Evolutionary conservation across 768 basidiomycete species (phyloP).

Genomic region (Lactarius sanguifluus): DNA sequence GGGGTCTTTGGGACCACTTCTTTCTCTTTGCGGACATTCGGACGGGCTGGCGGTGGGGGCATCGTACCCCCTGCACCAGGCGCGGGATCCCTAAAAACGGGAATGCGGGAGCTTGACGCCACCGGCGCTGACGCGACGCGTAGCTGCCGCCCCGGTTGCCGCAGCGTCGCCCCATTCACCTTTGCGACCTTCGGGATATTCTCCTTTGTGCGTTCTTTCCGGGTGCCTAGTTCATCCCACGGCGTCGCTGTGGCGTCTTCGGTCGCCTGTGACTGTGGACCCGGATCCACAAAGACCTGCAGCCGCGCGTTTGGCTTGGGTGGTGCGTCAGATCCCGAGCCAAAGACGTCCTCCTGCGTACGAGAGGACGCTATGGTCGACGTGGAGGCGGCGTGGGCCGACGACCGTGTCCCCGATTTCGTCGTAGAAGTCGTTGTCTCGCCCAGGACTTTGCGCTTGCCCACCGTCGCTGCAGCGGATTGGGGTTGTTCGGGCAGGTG

Average conservation of each 20-base stretch:
- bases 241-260: slow-evolving; percentile 40
- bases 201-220: slow-evolving; percentile 77
- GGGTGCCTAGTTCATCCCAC: slow-evolving; percentile 75
- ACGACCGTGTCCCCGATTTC: slow-evolving; percentile 26
- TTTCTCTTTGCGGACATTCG: slow-evolving; percentile 36
- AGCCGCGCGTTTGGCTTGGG: slow-evolving; percentile 56
- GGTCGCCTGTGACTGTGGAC: slow-evolving; percentile 46
- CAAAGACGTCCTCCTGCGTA: slow-evolving; percentile 35
- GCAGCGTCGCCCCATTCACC: slow-evolving; percentile 63
- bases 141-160: slow-evolving; percentile 57
- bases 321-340: slow-evolving; percentile 31
- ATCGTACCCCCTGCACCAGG: slow-evolving; percentile 38
- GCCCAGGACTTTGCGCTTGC: slow-evolving; percentile 46
- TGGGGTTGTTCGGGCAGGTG: slow-evolving; percentile 36
- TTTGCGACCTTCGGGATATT: slow-evolving; percentile 71
- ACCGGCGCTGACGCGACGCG: slow-evolving; percentile 47
- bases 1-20: slow-evolving; percentile 39
- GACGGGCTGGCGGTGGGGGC: slow-evolving; percentile 39
- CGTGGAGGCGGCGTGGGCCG: slow-evolving; percentile 33
- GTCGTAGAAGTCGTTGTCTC: slow-evolving; percentile 40
- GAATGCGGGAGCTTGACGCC: slow-evolving; percentile 52
- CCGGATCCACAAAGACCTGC: slow-evolving; percentile 73
- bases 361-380: slow-evolving; percentile 28
- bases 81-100: slow-evolving; percentile 63
- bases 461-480: slow-evolving; percentile 38